Evolutionary conservation across 441 rosid species (phyloP), one percentile per base, ranked within the genome.

Genomic region (Raphanus hybrid): DNA sequence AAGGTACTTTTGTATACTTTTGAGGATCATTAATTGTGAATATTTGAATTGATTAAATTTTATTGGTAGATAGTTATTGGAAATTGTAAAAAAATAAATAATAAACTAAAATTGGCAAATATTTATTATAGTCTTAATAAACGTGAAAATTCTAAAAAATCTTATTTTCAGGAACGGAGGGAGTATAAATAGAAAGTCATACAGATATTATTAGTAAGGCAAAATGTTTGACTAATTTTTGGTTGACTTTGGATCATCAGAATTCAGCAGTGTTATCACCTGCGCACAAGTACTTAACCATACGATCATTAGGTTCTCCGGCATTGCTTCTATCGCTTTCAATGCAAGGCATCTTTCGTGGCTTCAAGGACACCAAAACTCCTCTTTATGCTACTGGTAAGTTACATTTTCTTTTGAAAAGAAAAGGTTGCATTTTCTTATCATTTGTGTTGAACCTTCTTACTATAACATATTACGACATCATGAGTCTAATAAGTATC

Each of bases 261-360:
- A 77, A 50, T 61, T 90, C 95, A 7, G 80, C 88, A 0, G 84
- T 90, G 89, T 68, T 87, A 77, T 60, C 62, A 11, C 89, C 88
- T 45, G 95, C 92, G 15, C 71, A 18, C 18, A 85, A 81, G 66
- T 89, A 87, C 77, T 81, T 89, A 81, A 84, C 78, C 16, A 52
- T 89, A 71, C 73, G 95, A 55, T 78, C 95, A 63, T 77, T 90
- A 2, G 95, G 95, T 1, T 83, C 95, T 80, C 92, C 95, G 23
- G 92, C 91, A 2, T 86, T 88, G 69, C 92, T 90, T 61, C 81
- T 90, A 27, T 90, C 95, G 9, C 83, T 90, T 62, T 85, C 95
- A 18, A 86, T 87, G 91, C 95, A 90, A 88, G 92, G 95, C 48
- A 81, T 90, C 39, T 90, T 90, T 59, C 81, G 95, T 73, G 92